phyloP scores from a whole-genome alignment of 345 rosid species.

The Sisymbrium irio region DNA sequence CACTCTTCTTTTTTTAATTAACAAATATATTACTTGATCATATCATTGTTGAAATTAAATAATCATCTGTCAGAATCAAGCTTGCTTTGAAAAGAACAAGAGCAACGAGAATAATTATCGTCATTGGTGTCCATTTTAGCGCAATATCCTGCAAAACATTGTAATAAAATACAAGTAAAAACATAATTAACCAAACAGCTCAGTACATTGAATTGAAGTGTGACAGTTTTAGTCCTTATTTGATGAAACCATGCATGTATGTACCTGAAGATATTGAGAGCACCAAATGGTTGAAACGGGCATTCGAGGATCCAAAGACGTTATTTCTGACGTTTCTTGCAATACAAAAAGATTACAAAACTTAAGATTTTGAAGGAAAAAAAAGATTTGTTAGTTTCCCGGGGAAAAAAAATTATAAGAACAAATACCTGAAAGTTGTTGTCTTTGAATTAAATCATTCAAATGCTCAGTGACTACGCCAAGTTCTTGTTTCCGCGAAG shows the following conservation, averaged over 20 bases:
- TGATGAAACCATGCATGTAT: slow-evolving; percentile 3
- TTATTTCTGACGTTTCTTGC: slow-evolving; percentile 35
- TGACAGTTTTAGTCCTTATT: background rate
- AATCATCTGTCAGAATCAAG: slow-evolving; percentile 38
- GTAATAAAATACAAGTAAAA: background rate
- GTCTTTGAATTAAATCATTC: slow-evolving; percentile 43
- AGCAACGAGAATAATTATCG: slow-evolving; percentile 35
- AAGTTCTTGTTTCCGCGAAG: slow-evolving; percentile 36
- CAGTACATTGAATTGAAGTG: background rate
- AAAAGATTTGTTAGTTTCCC: background rate
- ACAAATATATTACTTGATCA: background rate
- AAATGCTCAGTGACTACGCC: slow-evolving; percentile 38
- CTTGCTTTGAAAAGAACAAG: slow-evolving; percentile 45
- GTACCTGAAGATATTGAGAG: slow-evolving; percentile 51
- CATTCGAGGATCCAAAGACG: background rate
- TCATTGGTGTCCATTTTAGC: slow-evolving; percentile 57
- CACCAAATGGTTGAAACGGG: slow-evolving; percentile 41
- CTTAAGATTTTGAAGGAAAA: background rate
- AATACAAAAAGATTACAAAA: background rate
- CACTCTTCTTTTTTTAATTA: background rate
- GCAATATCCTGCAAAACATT: slow-evolving; percentile 43
- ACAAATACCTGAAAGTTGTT: slow-evolving; percentile 34
- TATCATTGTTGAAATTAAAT: slow-evolving; percentile 36
- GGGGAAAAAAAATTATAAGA: background rate
- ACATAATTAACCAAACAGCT: background rate